Conservation (phyloP, 176 grass and related monocot species). For the Zea luxurians region DNA sequence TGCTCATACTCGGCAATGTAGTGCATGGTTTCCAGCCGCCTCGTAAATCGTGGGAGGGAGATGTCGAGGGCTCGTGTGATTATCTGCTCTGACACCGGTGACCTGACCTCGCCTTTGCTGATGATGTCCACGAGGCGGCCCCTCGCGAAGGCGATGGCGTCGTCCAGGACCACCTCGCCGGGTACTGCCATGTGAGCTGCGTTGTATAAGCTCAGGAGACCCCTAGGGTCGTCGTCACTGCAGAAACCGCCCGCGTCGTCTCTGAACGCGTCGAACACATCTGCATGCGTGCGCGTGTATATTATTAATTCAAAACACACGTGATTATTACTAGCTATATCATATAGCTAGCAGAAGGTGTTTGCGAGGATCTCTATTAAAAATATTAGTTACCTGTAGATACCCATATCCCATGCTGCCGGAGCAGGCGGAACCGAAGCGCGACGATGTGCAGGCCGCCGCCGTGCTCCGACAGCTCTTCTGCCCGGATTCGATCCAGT, state of each 20-base stretch:
- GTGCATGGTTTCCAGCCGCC: constrained; percentile 3
- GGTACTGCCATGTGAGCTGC: constrained; percentile 1
- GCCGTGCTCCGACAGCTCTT: background rate
- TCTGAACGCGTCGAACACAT: constrained; percentile 17
- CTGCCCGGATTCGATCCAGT: background rate
- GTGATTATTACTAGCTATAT: background rate
- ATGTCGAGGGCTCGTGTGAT: constrained; percentile 1
- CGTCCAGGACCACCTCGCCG: background rate
- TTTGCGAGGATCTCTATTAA: too few species aligned
- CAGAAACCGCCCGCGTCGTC: background rate
- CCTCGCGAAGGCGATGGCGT: background rate
- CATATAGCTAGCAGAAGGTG: too few species aligned
- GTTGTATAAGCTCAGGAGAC: constrained; percentile 7
- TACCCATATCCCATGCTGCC: constrained; percentile 15
- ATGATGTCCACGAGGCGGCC: background rate
- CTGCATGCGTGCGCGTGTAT: background rate
- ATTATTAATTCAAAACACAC: background rate
- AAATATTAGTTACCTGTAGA: background rate
- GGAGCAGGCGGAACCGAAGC: background rate
- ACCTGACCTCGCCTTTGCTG: background rate
- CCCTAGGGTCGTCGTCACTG: background rate
- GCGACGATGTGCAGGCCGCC: background rate
- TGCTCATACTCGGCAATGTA: background rate
- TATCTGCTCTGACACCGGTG: background rate
- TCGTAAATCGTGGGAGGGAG: background rate